phyloP scores from a whole-genome alignment of 129 eudicot genomes.

The Glebionis coronaria region DNA sequence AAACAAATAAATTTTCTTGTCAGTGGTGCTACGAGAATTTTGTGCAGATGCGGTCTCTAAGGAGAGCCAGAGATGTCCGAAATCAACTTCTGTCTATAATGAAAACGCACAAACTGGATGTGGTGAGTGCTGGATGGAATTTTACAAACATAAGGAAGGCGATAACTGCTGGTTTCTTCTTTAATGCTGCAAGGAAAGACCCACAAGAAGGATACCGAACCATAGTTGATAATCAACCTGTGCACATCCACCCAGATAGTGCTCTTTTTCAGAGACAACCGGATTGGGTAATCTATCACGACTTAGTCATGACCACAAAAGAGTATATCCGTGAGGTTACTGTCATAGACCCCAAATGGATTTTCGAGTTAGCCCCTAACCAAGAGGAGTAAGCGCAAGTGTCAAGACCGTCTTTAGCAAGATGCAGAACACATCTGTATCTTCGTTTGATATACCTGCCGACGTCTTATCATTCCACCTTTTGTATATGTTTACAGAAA shows the following conservation, averaged over 20 bases:
- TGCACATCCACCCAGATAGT: conserved; percentile 79
- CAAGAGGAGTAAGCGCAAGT: no score
- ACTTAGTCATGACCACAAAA: conserved; percentile 80
- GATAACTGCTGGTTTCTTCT: conserved; percentile 38
- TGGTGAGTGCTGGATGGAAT: no score
- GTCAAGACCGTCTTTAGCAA: conserved; percentile 7
- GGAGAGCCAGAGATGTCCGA: no score
- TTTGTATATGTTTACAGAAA: no score
- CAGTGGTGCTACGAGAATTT: no score
- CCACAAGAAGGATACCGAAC: conserved; percentile 44
- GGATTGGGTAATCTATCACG: conserved; percentile 86
- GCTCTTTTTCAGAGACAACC: conserved; percentile 69
- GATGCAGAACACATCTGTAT: conserved; percentile 61
- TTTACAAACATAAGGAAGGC: conserved; percentile 17
- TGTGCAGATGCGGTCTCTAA: no score
- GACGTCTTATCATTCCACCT: conserved; percentile 92
- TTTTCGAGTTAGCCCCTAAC: conserved; percentile 67
- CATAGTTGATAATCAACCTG: conserved; percentile 59
- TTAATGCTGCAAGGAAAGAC: conserved; percentile 77
- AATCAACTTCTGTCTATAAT: no score
- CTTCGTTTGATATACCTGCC: conserved; percentile 69
- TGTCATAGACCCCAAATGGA: conserved; percentile 31
- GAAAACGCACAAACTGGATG: no score
- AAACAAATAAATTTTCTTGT: no score
- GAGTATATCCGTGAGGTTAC: conserved; percentile 91